Conservation (phyloP, 2,329 filamentous ascomycete species). For the Microcyclospora pomicola region DNA sequence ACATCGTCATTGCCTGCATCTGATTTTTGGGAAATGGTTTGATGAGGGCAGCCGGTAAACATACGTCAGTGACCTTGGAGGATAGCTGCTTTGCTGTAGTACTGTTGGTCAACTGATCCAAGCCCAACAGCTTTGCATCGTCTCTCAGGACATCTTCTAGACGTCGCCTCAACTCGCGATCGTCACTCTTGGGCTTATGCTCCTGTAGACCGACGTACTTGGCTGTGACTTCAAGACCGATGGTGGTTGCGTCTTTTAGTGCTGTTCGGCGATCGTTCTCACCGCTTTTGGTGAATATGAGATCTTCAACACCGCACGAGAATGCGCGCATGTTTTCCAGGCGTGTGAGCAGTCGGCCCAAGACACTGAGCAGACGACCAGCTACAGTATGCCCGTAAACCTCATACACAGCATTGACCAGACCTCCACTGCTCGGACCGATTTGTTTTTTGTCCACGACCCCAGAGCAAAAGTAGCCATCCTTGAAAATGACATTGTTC, state of each 20-base stretch:
- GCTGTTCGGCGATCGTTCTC: constrained; percentile 57
- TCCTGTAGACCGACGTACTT: constrained; percentile 77
- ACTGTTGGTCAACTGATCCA: constrained; percentile 78
- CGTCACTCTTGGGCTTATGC: constrained; percentile 44
- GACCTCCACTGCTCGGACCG: constrained; percentile 69
- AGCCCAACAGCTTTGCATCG: constrained; percentile 73
- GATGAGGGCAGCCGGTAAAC: constrained; percentile 67
- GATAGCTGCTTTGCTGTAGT: constrained; percentile 54
- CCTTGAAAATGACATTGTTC: constrained; percentile 63
- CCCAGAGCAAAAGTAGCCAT: constrained; percentile 77
- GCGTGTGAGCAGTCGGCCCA: constrained; percentile 79
- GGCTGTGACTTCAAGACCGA: constrained; percentile 68
- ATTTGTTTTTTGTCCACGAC: constrained; percentile 95
- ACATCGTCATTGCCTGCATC: constrained; percentile 98
- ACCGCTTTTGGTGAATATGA: constrained; percentile 68
- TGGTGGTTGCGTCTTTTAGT: constrained; percentile 49
- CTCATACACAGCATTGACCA: constrained; percentile 87
- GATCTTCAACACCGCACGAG: constrained; percentile 92
- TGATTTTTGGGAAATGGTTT: constrained; percentile 95
- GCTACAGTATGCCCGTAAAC: constrained; percentile 79
- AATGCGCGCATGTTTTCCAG: constrained; percentile 89
- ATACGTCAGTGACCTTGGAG: constrained; percentile 60
- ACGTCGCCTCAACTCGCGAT: constrained; percentile 59
- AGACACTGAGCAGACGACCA: constrained; percentile 73
- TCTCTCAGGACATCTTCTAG: constrained; percentile 85